These are phyloP conservation scores for Stagonosporopsis cucurbitacearum DNA, from an alignment of 2,329 filamentous ascomycete species.

Conservation along the genomic window DNA sequence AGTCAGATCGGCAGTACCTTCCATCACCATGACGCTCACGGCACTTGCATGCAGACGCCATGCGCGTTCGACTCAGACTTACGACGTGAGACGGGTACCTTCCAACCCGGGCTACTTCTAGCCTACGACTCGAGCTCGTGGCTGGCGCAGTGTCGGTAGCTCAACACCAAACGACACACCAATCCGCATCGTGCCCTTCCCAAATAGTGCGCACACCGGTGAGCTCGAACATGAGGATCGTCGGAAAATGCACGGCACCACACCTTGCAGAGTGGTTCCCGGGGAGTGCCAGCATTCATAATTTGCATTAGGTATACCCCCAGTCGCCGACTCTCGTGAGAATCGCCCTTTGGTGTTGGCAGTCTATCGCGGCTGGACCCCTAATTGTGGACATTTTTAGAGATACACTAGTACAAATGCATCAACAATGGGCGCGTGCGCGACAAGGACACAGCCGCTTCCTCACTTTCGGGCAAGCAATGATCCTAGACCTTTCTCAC, in stretches of 20 bases:
- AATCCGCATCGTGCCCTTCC: constrained; percentile 11
- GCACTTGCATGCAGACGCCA: not conserved
- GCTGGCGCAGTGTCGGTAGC: constrained; percentile 14
- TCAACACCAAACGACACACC: constrained; percentile 5
- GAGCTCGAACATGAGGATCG: not conserved
- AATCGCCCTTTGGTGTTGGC: constrained; percentile 6
- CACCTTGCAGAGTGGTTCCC: not conserved
- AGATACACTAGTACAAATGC: constrained; percentile 6
- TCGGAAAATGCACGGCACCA: not conserved
- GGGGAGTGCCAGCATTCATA: not conserved
- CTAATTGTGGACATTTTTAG: constrained; percentile 1
- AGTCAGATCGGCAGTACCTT: constrained; percentile 6
- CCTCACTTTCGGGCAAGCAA: constrained; percentile 3
- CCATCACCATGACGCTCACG: not conserved
- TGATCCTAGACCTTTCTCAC: constrained; percentile 1
- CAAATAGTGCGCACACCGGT: constrained; percentile 3
- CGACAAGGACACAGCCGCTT: constrained; percentile 15
- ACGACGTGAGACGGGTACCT: constrained; percentile 2
- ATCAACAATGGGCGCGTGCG: constrained; percentile 5
- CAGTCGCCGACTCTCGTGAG: constrained; percentile 5
- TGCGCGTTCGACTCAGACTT: constrained; percentile 1
- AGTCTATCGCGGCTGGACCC: constrained; percentile 10
- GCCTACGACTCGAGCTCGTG: constrained; percentile 8
- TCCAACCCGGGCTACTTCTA: constrained; percentile 4
- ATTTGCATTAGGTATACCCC: constrained; percentile 7